Evolutionary conservation across 2,329 filamentous ascomycete genomes (phyloP), one percentile per base, ranked within the genome.

Genomic region (Torrubiella hemipterigena): DNA sequence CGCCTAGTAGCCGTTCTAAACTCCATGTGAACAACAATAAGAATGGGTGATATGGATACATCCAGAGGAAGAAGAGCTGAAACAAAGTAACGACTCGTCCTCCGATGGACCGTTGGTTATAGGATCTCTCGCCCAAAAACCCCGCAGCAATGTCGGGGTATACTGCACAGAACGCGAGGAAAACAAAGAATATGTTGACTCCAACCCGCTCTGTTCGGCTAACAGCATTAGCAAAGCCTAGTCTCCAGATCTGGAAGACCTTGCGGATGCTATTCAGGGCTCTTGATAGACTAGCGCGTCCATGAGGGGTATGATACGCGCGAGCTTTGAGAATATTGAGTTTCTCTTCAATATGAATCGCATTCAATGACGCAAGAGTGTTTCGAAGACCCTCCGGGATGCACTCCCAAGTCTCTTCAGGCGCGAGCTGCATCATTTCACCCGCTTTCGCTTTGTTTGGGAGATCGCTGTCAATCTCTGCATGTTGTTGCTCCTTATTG

Each of bases 21-120:
- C 40, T 41, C 40, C 38, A 42, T 21, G 41, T 42, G 35, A 42
- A 42, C 24, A 42, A 33, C 3, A 42, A 35, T 38, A 38, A 42
- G 22, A 34, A 25, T 10, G 37, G 35, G 27, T 35, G 38, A 17
- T 31, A 38, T 5, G 38, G 38, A 22, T 35, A 42, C 4, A 35
- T 35, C 37, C 35, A 37, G 14, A 42, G 37, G 20, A 36, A 39
- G 31, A 35, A 39, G 17, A 41, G 30, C 26, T 42, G 40, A 29
- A 31, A 36, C 11, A 42, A 13, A 4, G 37, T 41, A 12, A 38
- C 37, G 31, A 42, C 38, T 7, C 40, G 32, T 19, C 37, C 40
- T 15, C 40, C 38, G n/a, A 42, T 37, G 7, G 40, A 42, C 5
- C 38, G 38, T 21, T 42, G 38, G 18, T 42, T 42, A 25, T 42